Conservation (phyloP, 2,329 filamentous ascomycete species). For the Catunica adiposa region DNA sequence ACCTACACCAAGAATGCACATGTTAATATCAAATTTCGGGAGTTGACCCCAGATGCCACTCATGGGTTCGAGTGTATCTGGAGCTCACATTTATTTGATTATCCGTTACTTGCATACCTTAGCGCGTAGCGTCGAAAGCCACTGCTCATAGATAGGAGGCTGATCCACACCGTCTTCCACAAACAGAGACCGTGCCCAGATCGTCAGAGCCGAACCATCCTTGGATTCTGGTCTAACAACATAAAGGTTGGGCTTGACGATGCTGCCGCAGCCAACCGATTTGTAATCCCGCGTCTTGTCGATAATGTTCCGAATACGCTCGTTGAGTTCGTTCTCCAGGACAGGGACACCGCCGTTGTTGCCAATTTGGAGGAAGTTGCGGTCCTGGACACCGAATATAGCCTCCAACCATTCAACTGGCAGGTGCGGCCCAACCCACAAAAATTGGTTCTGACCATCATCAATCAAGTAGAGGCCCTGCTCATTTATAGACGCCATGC, state of each 20-base stretch:
- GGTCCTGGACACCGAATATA: slow-evolving; percentile 78
- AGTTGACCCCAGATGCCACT: too few species aligned
- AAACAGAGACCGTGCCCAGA: slow-evolving; percentile 92
- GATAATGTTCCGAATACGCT: slow-evolving; percentile 75
- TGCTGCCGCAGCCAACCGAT: slow-evolving; percentile 77
- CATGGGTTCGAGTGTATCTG: neutral
- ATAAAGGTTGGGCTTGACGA: slow-evolving; percentile 83
- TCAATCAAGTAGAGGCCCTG: slow-evolving; percentile 94
- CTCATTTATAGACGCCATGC: slow-evolving; percentile 70
- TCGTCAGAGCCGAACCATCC: slow-evolving; percentile 85
- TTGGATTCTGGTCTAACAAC: slow-evolving; percentile 53
- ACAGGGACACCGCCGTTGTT: slow-evolving; percentile 67
- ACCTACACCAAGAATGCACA: neutral
- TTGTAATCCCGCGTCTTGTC: slow-evolving; percentile 84
- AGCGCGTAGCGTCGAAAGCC: slow-evolving; percentile 80
- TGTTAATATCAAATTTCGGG: too few species aligned
- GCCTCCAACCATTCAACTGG: slow-evolving; percentile 77
- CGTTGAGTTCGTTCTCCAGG: slow-evolving; percentile 90
- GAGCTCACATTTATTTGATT: neutral
- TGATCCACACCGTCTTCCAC: slow-evolving; percentile 93
- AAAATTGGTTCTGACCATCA: slow-evolving; percentile 91
- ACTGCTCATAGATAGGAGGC: slow-evolving; percentile 81
- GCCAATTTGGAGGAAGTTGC: slow-evolving; percentile 72
- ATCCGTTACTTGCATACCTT: slow-evolving; percentile 46
- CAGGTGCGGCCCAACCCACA: slow-evolving; percentile 88